A percentile compares a stretch with the other conserved stretches of the same genome.
phyloP scores from a whole-genome alignment of 192 early-diverging fungal species.

The Coemansia biformis region DNA sequence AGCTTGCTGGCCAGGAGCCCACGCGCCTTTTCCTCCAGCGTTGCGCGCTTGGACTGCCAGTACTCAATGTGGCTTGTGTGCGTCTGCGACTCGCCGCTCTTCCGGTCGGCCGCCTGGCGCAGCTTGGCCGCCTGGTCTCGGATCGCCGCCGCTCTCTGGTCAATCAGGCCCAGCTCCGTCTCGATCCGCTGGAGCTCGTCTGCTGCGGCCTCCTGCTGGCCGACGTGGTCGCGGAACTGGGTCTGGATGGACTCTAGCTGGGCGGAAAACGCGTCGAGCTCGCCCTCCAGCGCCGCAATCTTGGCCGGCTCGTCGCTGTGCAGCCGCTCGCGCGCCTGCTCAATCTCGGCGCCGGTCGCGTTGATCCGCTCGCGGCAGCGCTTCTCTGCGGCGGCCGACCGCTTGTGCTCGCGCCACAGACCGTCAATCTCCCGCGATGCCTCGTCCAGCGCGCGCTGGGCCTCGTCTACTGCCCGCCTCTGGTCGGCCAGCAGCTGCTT shows the following conservation, averaged over 20 bases:
- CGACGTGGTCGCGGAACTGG: constrained; percentile 55
- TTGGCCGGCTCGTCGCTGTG: constrained; percentile 62
- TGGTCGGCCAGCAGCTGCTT: constrained; percentile 18
- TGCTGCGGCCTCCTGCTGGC: constrained; percentile 46
- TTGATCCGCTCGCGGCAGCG: constrained; percentile 34
- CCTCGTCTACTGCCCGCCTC: constrained; percentile 6
- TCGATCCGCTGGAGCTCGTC: constrained; percentile 28
- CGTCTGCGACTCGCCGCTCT: constrained; percentile 19
- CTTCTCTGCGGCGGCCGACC: constrained; percentile 26
- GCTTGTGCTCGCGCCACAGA: constrained; percentile 28
- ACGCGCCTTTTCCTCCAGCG: constrained; percentile 26
- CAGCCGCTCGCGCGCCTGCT: constrained; percentile 51
- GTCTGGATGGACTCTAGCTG: constrained; percentile 56
- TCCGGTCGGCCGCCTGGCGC: constrained; percentile 34
- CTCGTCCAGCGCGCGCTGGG: constrained; percentile 16
- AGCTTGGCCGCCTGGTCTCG: constrained; percentile 21
- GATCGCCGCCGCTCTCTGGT: constrained; percentile 25
- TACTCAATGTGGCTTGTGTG: constrained; percentile 50
- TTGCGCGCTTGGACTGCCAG: constrained; percentile 51
- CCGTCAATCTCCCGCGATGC: constrained; percentile 32
- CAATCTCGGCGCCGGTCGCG: constrained; percentile 29
- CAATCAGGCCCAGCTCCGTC: constrained; percentile 24
- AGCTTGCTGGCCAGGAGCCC: constrained; percentile 17
- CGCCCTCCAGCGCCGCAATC: constrained; percentile 54
- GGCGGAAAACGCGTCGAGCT: constrained; percentile 45